Percentiles rank a stretch among this genome's conserved stretches.
These are phyloP conservation scores for Dipodascus albidus DNA, from an alignment of 805 yeast species.

Conservation along the genomic window DNA sequence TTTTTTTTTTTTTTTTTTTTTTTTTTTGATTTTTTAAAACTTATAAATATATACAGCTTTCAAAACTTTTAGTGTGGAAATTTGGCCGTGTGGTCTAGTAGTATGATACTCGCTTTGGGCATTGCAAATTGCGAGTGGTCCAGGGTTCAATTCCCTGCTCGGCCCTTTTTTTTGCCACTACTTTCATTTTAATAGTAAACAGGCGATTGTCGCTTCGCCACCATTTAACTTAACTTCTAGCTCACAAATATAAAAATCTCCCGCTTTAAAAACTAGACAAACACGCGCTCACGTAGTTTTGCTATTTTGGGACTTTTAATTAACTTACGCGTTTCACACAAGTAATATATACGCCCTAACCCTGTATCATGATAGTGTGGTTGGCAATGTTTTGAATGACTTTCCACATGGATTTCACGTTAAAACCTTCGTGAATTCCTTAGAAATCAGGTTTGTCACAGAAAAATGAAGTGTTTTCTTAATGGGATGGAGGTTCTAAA, in stretches of 20 bases:
- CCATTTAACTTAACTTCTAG: no score
- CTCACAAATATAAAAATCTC: not conserved
- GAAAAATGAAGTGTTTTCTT: not conserved
- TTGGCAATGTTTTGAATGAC: not conserved
- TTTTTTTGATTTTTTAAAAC: no score
- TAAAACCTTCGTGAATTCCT: no score
- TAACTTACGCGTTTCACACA: not conserved
- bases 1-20: no score
- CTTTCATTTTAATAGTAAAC: no score
- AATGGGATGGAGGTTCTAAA: not conserved
- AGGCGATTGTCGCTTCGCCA: no score
- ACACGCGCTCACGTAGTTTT: not conserved
- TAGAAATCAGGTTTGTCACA: no score
- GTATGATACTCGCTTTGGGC: conserved; percentile 23
- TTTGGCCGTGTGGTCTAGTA: conserved; percentile 22
- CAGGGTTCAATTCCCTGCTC: conserved; percentile 26
- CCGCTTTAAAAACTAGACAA: not conserved
- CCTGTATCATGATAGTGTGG: not conserved
- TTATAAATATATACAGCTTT: conserved; percentile 2
- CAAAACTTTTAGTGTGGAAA: conserved; percentile 8
- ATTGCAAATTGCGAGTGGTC: conserved; percentile 20
- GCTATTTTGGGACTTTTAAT: not conserved
- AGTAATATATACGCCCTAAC: not conserved
- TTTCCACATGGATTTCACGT: not conserved
- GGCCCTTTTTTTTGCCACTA: conserved; percentile 18